Conservation (phyloP, 2,329 filamentous ascomycete genomes). For the Paecilomyces formosus region DNA sequence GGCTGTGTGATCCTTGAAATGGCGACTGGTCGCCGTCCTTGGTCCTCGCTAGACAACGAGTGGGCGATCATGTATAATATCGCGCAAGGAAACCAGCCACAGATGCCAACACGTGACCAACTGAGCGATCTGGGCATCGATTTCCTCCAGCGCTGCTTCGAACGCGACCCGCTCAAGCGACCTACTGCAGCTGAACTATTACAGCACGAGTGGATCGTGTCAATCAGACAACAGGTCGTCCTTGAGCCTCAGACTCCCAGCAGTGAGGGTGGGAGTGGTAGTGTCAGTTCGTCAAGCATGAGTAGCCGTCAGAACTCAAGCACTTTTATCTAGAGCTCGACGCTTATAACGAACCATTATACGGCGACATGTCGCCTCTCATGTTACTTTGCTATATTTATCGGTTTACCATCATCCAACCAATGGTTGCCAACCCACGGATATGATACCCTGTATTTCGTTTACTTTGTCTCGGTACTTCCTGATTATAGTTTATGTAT, state of each 20-base stretch:
- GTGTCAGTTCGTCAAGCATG: conserved; percentile 17
- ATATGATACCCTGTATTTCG: background rate
- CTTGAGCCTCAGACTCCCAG: conserved; percentile 33
- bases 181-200: conserved; percentile 80
- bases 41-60: conserved; percentile 95
- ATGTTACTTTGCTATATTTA: conserved; percentile 3
- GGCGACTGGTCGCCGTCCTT: conserved; percentile 88
- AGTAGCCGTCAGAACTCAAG: conserved; percentile 21
- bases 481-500: background rate
- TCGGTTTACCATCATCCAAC: background rate
- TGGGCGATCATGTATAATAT: conserved; percentile 99
- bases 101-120: conserved; percentile 74
- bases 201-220: conserved; percentile 81
- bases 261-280: conserved; percentile 33
- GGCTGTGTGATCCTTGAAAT: conserved; percentile 97
- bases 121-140: conserved; percentile 78
- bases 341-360: background rate
- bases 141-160: conserved; percentile 81
- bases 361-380: background rate
- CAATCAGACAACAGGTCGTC: conserved; percentile 41
- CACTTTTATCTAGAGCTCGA: background rate
- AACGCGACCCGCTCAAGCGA: conserved; percentile 70
- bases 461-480: background rate
- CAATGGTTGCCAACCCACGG: background rate
- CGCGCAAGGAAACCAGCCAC: conserved; percentile 87